A percentile compares a stretch with the other conserved stretches of the same genome.
Conservation (phyloP, 371 early-diverging fungal species). For the Mucor mucedo region DNA sequence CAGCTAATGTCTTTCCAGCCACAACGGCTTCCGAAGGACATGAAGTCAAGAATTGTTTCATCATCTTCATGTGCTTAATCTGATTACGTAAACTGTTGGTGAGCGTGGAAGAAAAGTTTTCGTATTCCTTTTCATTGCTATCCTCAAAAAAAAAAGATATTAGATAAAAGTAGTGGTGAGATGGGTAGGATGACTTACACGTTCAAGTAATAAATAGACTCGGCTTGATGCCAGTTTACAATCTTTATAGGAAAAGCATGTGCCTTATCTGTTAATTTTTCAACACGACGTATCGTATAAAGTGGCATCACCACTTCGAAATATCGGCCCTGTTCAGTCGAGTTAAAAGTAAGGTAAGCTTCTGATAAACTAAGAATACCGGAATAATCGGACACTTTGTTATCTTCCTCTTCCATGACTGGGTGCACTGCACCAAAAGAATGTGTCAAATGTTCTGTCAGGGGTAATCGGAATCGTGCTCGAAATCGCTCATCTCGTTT, state of each 20-base stretch:
- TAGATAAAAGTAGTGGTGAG: background rate
- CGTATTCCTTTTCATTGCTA: constrained; percentile 41
- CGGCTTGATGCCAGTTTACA: constrained; percentile 69
- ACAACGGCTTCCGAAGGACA: constrained; percentile 79
- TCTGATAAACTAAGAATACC: constrained; percentile 85
- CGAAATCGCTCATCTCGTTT: constrained; percentile 83
- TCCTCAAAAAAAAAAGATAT: background rate
- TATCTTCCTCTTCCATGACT: constrained; percentile 20
- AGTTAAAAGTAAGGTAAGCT: constrained; percentile 84
- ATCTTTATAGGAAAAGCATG: constrained; percentile 57
- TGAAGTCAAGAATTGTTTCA: constrained; percentile 83
- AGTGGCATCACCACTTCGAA: constrained; percentile 84
- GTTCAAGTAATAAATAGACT: constrained; percentile 54
- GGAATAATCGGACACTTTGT: constrained; percentile 20
- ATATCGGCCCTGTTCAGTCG: constrained; percentile 51
- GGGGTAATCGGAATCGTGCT: constrained; percentile 71
- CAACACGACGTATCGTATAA: constrained; percentile 89
- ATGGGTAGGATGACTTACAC: constrained; percentile 32
- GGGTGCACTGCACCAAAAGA: constrained; percentile 59
- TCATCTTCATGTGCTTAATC: constrained; percentile 74
- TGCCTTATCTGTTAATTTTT: constrained; percentile 62
- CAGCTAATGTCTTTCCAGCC: constrained; percentile 57
- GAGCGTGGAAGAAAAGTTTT: constrained; percentile 58
- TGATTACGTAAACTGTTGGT: constrained; percentile 61
- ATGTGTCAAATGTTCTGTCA: constrained; percentile 63